Evolutionary conservation across 495 filamentous ascomycete genomes (phyloP).

Genomic region (Pseudotulostoma volvatum): DNA sequence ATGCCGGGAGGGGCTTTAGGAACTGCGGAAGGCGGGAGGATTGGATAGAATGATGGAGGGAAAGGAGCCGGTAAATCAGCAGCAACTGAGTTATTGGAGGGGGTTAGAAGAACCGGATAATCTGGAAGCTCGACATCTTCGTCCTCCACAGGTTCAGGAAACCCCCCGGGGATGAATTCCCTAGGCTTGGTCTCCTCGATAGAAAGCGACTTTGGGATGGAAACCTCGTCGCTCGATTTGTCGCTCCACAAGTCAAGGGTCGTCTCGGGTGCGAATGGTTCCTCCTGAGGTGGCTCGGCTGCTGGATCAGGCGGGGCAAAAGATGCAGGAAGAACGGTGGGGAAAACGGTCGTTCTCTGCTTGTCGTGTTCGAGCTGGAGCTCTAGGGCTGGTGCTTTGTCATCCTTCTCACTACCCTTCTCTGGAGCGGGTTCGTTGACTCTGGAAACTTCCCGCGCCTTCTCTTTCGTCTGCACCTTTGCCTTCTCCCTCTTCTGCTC

Average conservation of each 20-base stretch:
- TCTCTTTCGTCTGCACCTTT: constrained; percentile 17
- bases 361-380: too few relatives aligned
- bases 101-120: too few relatives aligned
- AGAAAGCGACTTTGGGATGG: constrained; percentile 9
- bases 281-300: constrained; percentile 7
- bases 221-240: constrained; percentile 9
- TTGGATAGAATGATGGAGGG: too few relatives aligned
- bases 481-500: constrained; percentile 25
- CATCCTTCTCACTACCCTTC: constrained; percentile 18
- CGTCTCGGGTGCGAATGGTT: constrained; percentile 3
- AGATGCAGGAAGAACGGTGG: constrained; percentile 5
- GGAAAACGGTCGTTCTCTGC: constrained; percentile 8
- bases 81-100: too few relatives aligned
- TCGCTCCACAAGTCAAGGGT: constrained; percentile 7
- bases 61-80: too few relatives aligned
- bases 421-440: background rate
- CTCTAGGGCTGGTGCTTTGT: too few relatives aligned
- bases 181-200: constrained; percentile 13
- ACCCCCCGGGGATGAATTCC: constrained; percentile 27
- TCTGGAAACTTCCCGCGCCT: constrained; percentile 4
- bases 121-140: too few relatives aligned
- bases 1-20: too few relatives aligned
- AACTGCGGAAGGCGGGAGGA: too few relatives aligned
- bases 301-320: constrained; percentile 3
- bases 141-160: constrained; percentile 20